A percentile compares a stretch with the other conserved stretches of the same genome.
phyloP scores from a whole-genome alignment of 2,329 filamentous ascomycete genomes.

The Aspergillus tubingensis region DNA sequence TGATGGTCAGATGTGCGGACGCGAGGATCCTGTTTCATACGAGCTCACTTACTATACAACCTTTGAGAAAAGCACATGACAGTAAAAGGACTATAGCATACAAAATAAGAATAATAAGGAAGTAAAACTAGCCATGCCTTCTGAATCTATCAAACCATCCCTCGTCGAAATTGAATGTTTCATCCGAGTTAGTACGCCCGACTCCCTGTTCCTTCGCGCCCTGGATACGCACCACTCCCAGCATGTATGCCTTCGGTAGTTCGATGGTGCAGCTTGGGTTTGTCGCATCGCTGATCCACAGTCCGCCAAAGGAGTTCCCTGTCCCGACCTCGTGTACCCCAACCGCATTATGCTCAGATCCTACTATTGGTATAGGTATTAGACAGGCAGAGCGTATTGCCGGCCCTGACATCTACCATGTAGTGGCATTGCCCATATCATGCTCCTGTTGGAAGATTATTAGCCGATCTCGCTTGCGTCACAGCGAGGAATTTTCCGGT shows the following conservation, averaged over 20 bases:
- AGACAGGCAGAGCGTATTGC: no score
- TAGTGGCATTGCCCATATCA: slow-evolving; percentile 40
- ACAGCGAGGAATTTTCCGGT: background rate
- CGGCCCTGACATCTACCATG: slow-evolving; percentile 21
- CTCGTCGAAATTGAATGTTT: no score
- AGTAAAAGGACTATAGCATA: no score
- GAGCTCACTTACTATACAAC: background rate
- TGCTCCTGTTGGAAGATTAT: slow-evolving; percentile 33
- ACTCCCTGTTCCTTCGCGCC: background rate
- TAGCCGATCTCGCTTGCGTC: slow-evolving; percentile 6
- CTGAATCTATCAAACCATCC: background rate
- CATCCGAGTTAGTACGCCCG: background rate
- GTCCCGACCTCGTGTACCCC: no score
- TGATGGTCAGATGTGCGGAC: background rate
- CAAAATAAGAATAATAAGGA: no score
- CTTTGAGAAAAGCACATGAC: background rate
- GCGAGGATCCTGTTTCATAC: no score
- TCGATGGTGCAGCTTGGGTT: no score
- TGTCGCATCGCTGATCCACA: no score
- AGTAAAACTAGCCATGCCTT: background rate
- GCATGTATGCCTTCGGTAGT: no score
- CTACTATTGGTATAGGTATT: no score
- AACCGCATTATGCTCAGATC: no score
- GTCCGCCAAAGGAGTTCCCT: no score
- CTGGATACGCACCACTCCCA: background rate